These are phyloP conservation scores for Cordyceps tenuipes DNA, from an alignment of 2,329 filamentous ascomycete genomes.

Conservation along the genomic window DNA sequence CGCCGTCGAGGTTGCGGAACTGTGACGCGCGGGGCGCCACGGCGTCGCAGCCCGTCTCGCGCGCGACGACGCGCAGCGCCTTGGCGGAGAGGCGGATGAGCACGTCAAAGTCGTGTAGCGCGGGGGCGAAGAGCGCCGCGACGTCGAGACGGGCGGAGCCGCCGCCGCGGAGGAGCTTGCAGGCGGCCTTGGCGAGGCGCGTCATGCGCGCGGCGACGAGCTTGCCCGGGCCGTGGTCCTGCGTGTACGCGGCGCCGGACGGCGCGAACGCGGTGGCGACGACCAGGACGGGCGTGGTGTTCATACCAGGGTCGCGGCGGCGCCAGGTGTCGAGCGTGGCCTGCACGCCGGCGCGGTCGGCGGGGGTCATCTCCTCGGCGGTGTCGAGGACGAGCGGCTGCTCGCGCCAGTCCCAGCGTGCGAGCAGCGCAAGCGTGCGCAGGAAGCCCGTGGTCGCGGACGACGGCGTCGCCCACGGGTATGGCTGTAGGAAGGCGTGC, in stretches of 20 bases:
- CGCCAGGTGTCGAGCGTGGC: conserved; percentile 77
- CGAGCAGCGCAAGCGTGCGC: conserved; percentile 68
- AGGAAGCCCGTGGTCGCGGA: conserved; percentile 74
- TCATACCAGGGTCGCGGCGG: conserved; percentile 81
- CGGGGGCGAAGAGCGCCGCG: conserved; percentile 58
- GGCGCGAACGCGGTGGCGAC: conserved; percentile 71
- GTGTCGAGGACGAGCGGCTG: conserved; percentile 73
- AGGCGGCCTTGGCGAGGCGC: conserved; percentile 68
- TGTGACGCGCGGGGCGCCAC: conserved; percentile 35
- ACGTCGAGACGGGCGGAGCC: conserved; percentile 38
- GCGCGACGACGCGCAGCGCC: conserved; percentile 34
- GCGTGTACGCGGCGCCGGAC: conserved; percentile 74
- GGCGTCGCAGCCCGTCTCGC: conserved; percentile 29
- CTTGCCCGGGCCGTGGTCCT: conserved; percentile 55
- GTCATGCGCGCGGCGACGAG: conserved; percentile 81
- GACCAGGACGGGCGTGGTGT: conserved; percentile 64
- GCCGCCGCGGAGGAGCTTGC: conserved; percentile 48
- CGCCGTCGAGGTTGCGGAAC: conserved; percentile 75
- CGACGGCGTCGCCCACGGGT: conserved; percentile 71
- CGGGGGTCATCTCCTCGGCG: conserved; percentile 51
- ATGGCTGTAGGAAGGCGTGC: conserved; percentile 69
- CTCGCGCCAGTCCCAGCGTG: conserved; percentile 85
- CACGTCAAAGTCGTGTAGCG: conserved; percentile 74
- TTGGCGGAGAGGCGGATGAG: conserved; percentile 62
- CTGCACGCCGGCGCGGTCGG: conserved; percentile 54